Percentiles rank a stretch among this genome's conserved stretches.
These are phyloP conservation scores for Fusarium brachygibbosum DNA, from an alignment of 2,329 filamentous ascomycete genomes.

Conservation along the genomic window DNA sequence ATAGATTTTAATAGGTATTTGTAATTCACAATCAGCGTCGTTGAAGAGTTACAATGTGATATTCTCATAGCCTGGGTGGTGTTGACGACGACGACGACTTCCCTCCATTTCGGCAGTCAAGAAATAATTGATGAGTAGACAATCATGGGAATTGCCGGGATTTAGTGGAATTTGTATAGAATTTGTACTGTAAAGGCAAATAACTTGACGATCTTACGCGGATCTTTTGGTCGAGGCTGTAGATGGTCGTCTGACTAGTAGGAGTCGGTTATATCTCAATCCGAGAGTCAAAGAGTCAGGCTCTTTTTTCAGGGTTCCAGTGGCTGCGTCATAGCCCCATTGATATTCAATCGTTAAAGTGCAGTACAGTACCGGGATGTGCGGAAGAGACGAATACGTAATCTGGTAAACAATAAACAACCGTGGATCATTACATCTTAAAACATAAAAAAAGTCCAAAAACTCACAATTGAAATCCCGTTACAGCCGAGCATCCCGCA, in stretches of 20 bases:
- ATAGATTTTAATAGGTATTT: conserved; percentile 21
- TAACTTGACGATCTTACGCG: conserved; percentile 26
- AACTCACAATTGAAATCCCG: conserved; percentile 10
- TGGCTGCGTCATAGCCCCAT: conserved; percentile 42
- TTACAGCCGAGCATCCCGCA: conserved; percentile 40
- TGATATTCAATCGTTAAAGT: conserved; percentile 20
- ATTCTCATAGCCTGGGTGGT: conserved; percentile 27
- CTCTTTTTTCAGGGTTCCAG: conserved; percentile 20
- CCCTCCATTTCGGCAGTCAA: conserved; percentile 12
- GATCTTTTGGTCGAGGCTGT: conserved; percentile 5
- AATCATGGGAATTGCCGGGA: conserved; percentile 10
- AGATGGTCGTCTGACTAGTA: background rate
- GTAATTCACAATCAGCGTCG: background rate
- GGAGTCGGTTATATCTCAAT: background rate
- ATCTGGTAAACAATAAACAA: background rate
- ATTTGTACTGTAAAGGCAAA: background rate
- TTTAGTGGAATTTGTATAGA: conserved; percentile 13
- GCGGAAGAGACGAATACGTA: conserved; percentile 25
- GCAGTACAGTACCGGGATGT: conserved; percentile 27
- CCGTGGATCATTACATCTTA: background rate
- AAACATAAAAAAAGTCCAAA: background rate
- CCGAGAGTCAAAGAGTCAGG: conserved; percentile 5
- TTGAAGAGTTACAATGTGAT: conserved; percentile 13
- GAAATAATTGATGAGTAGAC: background rate
- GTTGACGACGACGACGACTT: conserved; percentile 27